A percentile compares a stretch with the other conserved stretches of the same genome.
These are phyloP conservation scores for Adiantum capillusveneris DNA, from an alignment of 75 land plant species.

Conservation along the genomic window DNA sequence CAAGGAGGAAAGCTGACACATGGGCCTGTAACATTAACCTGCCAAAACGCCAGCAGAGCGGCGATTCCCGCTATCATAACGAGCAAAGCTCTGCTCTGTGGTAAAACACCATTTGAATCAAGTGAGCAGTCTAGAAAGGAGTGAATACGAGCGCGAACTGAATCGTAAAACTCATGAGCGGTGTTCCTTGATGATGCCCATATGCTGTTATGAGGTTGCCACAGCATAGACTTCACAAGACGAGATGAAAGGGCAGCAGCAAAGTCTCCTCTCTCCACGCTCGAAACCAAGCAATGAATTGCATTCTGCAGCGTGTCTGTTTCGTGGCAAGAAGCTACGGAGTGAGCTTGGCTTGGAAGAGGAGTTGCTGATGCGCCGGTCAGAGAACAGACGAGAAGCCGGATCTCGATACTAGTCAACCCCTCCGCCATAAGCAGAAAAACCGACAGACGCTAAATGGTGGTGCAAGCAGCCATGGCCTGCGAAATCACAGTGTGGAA, in stretches of 20 bases:
- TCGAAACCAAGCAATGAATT: slow-evolving; percentile 19
- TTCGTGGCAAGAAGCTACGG: neutral
- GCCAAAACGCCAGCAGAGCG: slow-evolving; percentile 53
- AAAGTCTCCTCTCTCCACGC: slow-evolving; percentile 53
- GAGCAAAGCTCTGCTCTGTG: slow-evolving; percentile 8
- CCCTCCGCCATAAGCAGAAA: no score
- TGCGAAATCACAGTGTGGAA: no score
- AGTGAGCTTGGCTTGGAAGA: neutral
- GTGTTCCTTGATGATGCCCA: slow-evolving; percentile 12
- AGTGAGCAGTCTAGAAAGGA: slow-evolving; percentile 10
- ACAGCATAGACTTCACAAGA: slow-evolving; percentile 17
- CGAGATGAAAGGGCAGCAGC: slow-evolving; percentile 39
- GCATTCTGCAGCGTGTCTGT: neutral
- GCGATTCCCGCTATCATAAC: slow-evolving; percentile 59
- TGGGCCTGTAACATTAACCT: slow-evolving; percentile 76
- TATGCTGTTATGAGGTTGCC: slow-evolving; percentile 1
- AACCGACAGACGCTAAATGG: no score
- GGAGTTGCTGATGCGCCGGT: slow-evolving; percentile 1
- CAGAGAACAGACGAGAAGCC: slow-evolving; percentile 64
- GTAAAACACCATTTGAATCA: no score
- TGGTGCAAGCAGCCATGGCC: no score
- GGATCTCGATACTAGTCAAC: no score
- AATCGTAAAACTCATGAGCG: slow-evolving; percentile 26
- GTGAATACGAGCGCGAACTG: slow-evolving; percentile 15
- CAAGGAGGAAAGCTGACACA: neutral